Conservation (phyloP, 768 basidiomycete genomes). For the Rhizopogon roseolus region DNA sequence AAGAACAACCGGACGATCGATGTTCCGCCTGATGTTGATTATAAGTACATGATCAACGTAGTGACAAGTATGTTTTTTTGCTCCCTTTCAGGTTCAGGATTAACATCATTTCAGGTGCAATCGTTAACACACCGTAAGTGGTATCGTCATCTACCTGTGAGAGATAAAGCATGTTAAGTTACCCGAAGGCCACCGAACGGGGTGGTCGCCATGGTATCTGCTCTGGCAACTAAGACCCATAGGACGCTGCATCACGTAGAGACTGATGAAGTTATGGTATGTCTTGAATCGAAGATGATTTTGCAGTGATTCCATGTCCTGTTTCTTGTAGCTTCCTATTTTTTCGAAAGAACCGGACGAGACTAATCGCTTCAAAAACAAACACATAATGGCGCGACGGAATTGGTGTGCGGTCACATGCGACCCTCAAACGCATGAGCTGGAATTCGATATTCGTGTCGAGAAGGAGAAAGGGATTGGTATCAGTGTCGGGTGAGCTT, state of each 20-base stretch:
- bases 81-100: not conserved
- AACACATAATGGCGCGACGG: constrained; percentile 80
- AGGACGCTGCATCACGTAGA: constrained; percentile 75
- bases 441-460: constrained; percentile 81
- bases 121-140: constrained; percentile 91
- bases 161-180: not conserved
- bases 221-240: constrained; percentile 77
- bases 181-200: constrained; percentile 50
- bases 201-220: constrained; percentile 78
- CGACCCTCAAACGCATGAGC: constrained; percentile 51
- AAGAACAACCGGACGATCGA: constrained; percentile 40
- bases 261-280: constrained; percentile 87
- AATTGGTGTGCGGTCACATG: constrained; percentile 81
- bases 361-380: constrained; percentile 57
- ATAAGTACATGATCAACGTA: constrained; percentile 89
- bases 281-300: not conserved
- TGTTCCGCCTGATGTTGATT: constrained; percentile 53
- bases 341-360: constrained; percentile 80
- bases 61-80: constrained; percentile 56
- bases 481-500: constrained; percentile 68
- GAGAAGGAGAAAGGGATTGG: constrained; percentile 84
- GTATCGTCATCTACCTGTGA: not conserved
- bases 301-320: not conserved
- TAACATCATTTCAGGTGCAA: constrained; percentile 52
- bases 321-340: constrained; percentile 55